Conservation (phyloP, 2,329 filamentous ascomycete species). For the Bipolaris sorokiniana region DNA sequence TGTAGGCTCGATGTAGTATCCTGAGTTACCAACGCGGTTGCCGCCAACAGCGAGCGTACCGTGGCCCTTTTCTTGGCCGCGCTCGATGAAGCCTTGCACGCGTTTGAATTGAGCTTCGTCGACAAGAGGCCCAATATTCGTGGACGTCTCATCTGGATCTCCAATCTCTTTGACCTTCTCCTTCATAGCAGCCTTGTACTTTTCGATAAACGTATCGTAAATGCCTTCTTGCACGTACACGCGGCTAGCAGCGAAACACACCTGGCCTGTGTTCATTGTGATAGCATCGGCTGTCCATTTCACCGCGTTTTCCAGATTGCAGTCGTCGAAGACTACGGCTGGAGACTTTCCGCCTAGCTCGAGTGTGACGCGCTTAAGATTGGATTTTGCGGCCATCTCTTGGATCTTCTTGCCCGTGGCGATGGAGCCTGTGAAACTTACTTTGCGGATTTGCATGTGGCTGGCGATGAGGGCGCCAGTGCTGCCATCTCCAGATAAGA, state of each 20-base stretch:
- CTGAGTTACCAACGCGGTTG: constrained; percentile 38
- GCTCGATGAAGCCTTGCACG: constrained; percentile 46
- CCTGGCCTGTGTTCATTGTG: constrained; percentile 48
- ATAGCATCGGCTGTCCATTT: constrained; percentile 45
- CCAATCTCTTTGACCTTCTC: constrained; percentile 40
- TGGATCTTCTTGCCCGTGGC: constrained; percentile 50
- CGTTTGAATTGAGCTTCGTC: constrained; percentile 46
- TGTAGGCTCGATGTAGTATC: constrained; percentile 45
- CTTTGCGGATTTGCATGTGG: constrained; percentile 50
- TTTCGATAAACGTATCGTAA: constrained; percentile 46
- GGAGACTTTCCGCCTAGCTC: constrained; percentile 56
- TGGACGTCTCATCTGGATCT: constrained; percentile 38
- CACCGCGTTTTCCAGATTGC: constrained; percentile 52
- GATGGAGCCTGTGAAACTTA: constrained; percentile 53
- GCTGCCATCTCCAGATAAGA: constrained; percentile 47
- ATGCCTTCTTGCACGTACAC: constrained; percentile 51
- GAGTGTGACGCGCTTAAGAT: constrained; percentile 53
- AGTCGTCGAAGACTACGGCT: constrained; percentile 54
- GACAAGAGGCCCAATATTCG: constrained; percentile 44
- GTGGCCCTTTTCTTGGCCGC: constrained; percentile 35
- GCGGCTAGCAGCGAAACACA: constrained; percentile 47
- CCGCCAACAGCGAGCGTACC: constrained; percentile 45
- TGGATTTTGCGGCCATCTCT: constrained; percentile 50
- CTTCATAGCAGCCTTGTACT: constrained; percentile 45
- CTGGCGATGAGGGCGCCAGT: constrained; percentile 48